These are phyloP conservation scores for Pleomassaria siparia DNA, from an alignment of 2,329 filamentous ascomycete species.

Conservation along the genomic window DNA sequence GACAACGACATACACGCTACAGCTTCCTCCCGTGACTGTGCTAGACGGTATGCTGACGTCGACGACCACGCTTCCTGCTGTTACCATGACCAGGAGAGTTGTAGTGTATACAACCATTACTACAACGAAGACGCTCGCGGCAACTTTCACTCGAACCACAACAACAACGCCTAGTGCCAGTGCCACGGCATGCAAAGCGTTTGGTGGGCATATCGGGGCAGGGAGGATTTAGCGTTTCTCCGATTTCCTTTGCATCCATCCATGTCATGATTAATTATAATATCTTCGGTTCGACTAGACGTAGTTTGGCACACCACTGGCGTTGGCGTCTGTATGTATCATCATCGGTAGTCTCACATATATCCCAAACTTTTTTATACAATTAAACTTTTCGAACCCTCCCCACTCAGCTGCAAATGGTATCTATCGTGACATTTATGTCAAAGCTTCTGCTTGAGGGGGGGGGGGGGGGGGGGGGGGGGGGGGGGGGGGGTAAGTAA, in stretches of 20 bases:
- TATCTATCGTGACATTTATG: background rate
- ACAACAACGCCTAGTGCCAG: constrained; percentile 41
- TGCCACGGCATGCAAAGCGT: constrained; percentile 35
- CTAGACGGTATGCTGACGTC: constrained; percentile 35
- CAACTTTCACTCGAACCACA: constrained; percentile 35
- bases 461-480: too few species aligned
- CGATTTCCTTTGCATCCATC: background rate
- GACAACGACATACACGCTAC: constrained; percentile 26
- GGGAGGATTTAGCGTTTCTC: constrained; percentile 6
- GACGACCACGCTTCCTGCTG: constrained; percentile 40
- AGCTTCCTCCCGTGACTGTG: constrained; percentile 39
- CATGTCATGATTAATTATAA: too few species aligned
- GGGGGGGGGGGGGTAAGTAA: too few species aligned
- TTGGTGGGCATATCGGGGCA: constrained; percentile 34
- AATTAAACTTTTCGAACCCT: background rate
- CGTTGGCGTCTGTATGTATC: background rate
- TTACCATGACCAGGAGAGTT: constrained; percentile 33
- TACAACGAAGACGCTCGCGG: constrained; percentile 35
- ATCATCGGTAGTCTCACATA: background rate
- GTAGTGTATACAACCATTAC: constrained; percentile 27
- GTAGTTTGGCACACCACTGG: too few species aligned
- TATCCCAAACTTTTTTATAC: background rate
- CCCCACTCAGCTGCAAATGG: too few species aligned
- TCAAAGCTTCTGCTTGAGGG: too few species aligned
- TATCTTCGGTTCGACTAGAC: too few species aligned